Evolutionary conservation across 257 asterid species (phyloP).

Genomic region (Salvia rosmarinus): DNA sequence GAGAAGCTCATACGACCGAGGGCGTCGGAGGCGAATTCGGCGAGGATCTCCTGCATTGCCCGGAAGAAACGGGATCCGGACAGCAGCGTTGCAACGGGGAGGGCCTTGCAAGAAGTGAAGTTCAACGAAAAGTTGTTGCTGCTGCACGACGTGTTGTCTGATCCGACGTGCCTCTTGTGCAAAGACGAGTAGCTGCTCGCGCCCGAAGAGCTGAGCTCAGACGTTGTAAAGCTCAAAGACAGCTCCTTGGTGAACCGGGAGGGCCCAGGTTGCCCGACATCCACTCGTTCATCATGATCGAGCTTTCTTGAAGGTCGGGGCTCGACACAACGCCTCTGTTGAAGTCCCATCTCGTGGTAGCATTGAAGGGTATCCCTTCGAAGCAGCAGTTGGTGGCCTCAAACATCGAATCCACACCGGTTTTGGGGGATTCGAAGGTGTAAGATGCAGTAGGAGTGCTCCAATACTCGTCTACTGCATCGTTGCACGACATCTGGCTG

Average conservation of each 20-base stretch:
- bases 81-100: conserved; percentile 44
- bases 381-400: conserved; percentile 33
- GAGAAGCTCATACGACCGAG: too few relatives aligned
- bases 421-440: conserved; percentile 31
- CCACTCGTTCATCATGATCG: conserved; percentile 45
- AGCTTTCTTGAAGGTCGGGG: conserved; percentile 34
- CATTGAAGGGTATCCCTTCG: conserved; percentile 37
- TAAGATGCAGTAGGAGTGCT: not conserved
- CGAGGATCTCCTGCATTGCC: conserved; percentile 80
- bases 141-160: conserved; percentile 60
- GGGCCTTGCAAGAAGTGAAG: conserved; percentile 46
- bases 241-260: conserved; percentile 59
- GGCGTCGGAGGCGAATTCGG: conserved; percentile 61
- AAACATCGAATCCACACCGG: conserved; percentile 35
- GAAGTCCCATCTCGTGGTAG: conserved; percentile 44
- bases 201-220: conserved; percentile 58
- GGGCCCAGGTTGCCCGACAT: conserved; percentile 39
- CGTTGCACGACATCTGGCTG: too few relatives aligned
- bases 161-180: conserved; percentile 43
- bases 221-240: conserved; percentile 71
- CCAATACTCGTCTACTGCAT: too few relatives aligned
- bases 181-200: conserved; percentile 46
- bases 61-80: conserved; percentile 59
- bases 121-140: conserved; percentile 51
- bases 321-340: not conserved